Percentiles rank a stretch among this genome's conserved stretches.
Conservation (phyloP, 192 early-diverging fungal genomes). For the Backusella westeae region DNA sequence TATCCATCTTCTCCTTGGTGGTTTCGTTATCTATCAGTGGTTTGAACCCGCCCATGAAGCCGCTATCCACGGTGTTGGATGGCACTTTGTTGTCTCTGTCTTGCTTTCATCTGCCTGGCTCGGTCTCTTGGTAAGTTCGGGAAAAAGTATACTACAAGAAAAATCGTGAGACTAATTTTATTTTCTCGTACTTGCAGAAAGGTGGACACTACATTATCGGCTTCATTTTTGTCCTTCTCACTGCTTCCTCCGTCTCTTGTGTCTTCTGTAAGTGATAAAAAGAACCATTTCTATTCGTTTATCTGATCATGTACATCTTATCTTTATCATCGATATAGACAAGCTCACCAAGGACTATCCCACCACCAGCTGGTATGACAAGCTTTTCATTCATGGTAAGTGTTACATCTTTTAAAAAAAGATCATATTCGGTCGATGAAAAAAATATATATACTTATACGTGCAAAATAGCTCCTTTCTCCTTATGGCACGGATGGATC, state of each 20-base stretch:
- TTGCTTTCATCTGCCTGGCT: constrained; percentile 60
- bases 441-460: not conserved
- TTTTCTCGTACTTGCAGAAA: constrained; percentile 15
- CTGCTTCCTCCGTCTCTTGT: constrained; percentile 53
- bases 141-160: not conserved
- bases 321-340: not conserved
- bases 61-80: constrained; percentile 55
- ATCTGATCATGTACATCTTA: not conserved
- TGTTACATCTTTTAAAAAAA: not conserved
- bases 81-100: constrained; percentile 61
- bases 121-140: constrained; percentile 52
- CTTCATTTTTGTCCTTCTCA: constrained; percentile 55
- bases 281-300: not conserved
- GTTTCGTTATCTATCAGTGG: constrained; percentile 63
- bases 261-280: constrained; percentile 46
- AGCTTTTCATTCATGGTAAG: constrained; percentile 48
- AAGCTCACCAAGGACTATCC: constrained; percentile 21
- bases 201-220: constrained; percentile 50
- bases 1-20: constrained; percentile 60
- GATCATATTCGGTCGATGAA: constrained; percentile 1
- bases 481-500: constrained; percentile 66
- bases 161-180: constrained; percentile 7
- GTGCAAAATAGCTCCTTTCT: constrained; percentile 50
- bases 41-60: constrained; percentile 49
- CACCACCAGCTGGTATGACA: constrained; percentile 35